Evolutionary conservation across 1,284 basidiomycete genomes (phyloP).

Genomic region (Boletellus deceptivus): DNA sequence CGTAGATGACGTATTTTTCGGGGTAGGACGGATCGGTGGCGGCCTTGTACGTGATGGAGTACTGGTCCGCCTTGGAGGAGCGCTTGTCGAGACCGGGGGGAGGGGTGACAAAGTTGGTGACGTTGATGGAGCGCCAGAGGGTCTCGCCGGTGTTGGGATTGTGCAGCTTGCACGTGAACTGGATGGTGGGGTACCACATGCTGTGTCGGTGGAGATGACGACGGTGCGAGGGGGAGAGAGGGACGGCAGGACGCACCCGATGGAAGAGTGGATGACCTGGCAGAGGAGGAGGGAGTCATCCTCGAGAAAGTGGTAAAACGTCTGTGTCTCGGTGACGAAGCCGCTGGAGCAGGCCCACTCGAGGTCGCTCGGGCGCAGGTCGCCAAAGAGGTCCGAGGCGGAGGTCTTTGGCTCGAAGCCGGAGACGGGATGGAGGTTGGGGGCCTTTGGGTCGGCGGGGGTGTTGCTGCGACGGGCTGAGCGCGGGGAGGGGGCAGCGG

Average conservation of each 20-base stretch:
- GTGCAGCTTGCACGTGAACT: constrained; percentile 92
- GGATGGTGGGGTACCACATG: constrained; percentile 91
- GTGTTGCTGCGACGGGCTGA: constrained; percentile 19
- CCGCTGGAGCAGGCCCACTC: constrained; percentile 85
- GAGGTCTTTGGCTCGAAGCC: constrained; percentile 38
- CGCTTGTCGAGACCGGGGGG: constrained; percentile 80
- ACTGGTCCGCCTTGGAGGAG: constrained; percentile 88
- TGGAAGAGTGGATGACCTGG: constrained; percentile 93
- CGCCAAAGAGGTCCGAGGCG: constrained; percentile 62
- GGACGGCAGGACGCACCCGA: constrained; percentile 68
- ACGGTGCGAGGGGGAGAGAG: constrained; percentile 1
- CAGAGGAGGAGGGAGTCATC: constrained; percentile 85
- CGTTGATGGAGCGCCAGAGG: constrained; percentile 90
- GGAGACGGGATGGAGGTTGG: constrained; percentile 80
- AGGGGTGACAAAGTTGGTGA: constrained; percentile 79
- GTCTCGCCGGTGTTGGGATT: constrained; percentile 77
- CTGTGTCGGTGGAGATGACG: constrained; percentile 38
- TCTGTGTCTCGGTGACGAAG: constrained; percentile 92
- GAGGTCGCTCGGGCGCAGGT: constrained; percentile 69
- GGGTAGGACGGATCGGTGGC: constrained; percentile 64
- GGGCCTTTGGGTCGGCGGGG: constrained; percentile 56
- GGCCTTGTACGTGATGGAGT: constrained; percentile 74
- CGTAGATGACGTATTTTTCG: constrained; percentile 79
- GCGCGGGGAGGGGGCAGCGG: neutral
- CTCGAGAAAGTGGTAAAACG: constrained; percentile 81